These are phyloP conservation scores for Globisporangium carolinianum DNA, from an alignment of 352 stramenopile genomes.

Conservation along the genomic window DNA sequence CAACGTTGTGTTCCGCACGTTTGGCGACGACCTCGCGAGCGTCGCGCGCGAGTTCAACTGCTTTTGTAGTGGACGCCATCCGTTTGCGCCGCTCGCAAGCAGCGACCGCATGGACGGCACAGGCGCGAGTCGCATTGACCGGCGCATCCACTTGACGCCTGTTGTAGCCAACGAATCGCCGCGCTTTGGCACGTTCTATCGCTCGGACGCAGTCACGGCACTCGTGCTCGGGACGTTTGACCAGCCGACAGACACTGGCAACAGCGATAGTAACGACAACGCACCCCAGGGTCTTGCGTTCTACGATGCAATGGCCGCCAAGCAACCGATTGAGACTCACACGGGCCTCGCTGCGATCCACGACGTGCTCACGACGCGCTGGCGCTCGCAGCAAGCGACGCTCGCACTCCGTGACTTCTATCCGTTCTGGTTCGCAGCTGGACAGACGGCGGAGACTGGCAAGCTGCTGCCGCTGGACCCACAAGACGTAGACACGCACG, in stretches of 20 bases:
- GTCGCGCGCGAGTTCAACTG: conserved; percentile 74
- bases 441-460: conserved; percentile 36
- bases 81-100: conserved; percentile 32
- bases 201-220: conserved; percentile 35
- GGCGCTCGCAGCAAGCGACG: conserved; percentile 42
- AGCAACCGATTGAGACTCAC: conserved; percentile 19
- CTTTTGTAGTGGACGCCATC: conserved; percentile 64
- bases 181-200: conserved; percentile 60
- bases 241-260: conserved; percentile 27
- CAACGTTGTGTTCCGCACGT: conserved; percentile 78
- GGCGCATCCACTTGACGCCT: conserved; percentile 35
- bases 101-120: conserved; percentile 48
- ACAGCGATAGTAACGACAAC: conserved; percentile 4
- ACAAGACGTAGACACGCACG: conserved; percentile 22
- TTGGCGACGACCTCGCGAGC: conserved; percentile 54
- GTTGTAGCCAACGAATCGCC: conserved; percentile 8
- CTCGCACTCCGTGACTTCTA: conserved; percentile 76
- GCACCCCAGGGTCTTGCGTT: conserved; percentile 17
- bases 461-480: conserved; percentile 54
- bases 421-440: conserved; percentile 56
- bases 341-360: conserved; percentile 41
- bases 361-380: conserved; percentile 36
- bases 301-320: conserved; percentile 15
- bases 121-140: conserved; percentile 30
- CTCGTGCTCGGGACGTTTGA: conserved; percentile 69